phyloP scores from a whole-genome alignment of 345 rosid genomes.

The Hirschfeldia incana region DNA sequence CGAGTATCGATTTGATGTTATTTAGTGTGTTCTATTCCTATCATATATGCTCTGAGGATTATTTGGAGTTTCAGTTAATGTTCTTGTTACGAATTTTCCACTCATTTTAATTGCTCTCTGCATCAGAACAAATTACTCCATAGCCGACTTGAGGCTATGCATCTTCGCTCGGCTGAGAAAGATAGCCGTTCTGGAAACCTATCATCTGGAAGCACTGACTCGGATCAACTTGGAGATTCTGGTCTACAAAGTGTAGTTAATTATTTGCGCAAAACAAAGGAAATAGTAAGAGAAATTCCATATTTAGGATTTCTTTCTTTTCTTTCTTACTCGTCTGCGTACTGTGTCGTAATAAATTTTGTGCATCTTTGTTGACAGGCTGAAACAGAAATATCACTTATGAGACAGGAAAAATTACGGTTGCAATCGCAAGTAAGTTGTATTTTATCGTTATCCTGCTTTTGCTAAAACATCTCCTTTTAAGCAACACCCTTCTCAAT shows the following conservation, averaged over 20 bases:
- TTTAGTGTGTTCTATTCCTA: conserved; percentile 4
- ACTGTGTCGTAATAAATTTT: conserved; percentile 8
- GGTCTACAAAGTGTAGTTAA: conserved; percentile 80
- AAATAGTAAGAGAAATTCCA: conserved; percentile 61
- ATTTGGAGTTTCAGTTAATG: conserved; percentile 1
- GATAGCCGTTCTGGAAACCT: conserved; percentile 55
- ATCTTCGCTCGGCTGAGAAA: conserved; percentile 77
- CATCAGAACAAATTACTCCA: conserved; percentile 76
- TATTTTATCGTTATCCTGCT: neutral
- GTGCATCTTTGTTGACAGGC: conserved; percentile 51
- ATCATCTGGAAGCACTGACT: conserved; percentile 41
- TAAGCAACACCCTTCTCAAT: conserved; percentile 9
- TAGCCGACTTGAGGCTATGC: conserved; percentile 79
- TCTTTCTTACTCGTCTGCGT: conserved; percentile 10
- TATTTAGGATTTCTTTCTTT: conserved; percentile 4
- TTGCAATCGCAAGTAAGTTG: conserved; percentile 79
- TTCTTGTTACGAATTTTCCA: conserved; percentile 1
- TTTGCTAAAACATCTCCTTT: neutral
- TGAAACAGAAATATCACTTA: conserved; percentile 86
- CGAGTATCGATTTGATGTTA: neutral
- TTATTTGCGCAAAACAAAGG: conserved; percentile 81
- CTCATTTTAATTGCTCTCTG: conserved; percentile 17
- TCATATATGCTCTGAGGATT: neutral
- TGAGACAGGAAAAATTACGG: conserved; percentile 87
- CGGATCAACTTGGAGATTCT: conserved; percentile 53